Evolutionary conservation across 768 basidiomycete genomes (phyloP).

Genomic region (Suillus discolor): DNA sequence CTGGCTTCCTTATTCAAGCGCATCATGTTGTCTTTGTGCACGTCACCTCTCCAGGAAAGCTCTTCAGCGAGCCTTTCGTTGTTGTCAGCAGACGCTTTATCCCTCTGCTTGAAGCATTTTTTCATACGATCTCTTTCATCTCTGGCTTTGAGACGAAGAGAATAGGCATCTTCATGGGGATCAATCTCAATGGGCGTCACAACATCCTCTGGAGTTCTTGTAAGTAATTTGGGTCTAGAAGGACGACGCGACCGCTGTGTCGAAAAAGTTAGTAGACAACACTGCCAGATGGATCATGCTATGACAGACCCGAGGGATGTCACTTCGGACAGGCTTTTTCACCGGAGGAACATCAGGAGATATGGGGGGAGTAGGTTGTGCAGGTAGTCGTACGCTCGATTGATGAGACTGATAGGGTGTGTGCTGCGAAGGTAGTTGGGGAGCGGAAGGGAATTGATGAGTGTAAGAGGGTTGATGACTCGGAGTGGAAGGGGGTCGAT

Average conservation of each 20-base stretch:
- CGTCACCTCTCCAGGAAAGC: slow-evolving; percentile 77
- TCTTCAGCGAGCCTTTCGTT: slow-evolving; percentile 77
- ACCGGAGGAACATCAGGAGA: not conserved
- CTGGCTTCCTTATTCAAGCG: slow-evolving; percentile 72
- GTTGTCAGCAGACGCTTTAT: slow-evolving; percentile 65
- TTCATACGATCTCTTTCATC: slow-evolving; percentile 75
- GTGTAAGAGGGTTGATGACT: too few relatives aligned
- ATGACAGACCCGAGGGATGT: not conserved
- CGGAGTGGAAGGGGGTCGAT: too few relatives aligned
- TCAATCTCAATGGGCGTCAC: not conserved
- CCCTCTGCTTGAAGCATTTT: slow-evolving; percentile 60
- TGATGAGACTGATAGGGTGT: not conserved
- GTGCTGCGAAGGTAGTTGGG: not conserved
- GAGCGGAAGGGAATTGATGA: too few relatives aligned
- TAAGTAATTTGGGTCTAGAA: not conserved
- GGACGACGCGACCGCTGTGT: not conserved
- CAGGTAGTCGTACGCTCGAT: not conserved
- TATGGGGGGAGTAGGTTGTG: not conserved
- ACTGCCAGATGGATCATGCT: not conserved
- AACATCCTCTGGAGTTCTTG: not conserved
- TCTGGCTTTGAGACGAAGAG: slow-evolving; percentile 68
- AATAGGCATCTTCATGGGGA: slow-evolving; percentile 40
- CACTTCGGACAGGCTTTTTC: not conserved
- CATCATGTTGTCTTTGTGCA: slow-evolving; percentile 73
- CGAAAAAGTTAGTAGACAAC: not conserved